These are phyloP conservation scores for Straminergon stramineum DNA, from an alignment of 225 moss, liverwort and hornwort species.

Conservation along the genomic window DNA sequence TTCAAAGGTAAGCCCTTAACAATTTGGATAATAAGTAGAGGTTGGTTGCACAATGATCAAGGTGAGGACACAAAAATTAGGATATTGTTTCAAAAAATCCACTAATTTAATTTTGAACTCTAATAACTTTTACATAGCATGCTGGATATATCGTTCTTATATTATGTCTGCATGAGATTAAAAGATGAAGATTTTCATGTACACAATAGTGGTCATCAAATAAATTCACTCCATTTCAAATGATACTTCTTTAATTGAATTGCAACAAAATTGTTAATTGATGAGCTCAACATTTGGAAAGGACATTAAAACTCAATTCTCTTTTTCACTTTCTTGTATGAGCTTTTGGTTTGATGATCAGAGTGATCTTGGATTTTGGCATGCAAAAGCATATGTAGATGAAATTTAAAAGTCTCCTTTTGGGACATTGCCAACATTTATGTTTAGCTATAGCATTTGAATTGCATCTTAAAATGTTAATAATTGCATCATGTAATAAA, in stretches of 20 bases:
- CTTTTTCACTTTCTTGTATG: background rate
- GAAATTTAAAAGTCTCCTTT: background rate
- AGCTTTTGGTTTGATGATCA: background rate
- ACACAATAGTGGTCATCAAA: background rate
- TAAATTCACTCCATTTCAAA: background rate
- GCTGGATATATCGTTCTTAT: background rate
- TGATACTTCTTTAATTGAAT: background rate
- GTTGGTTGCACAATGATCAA: background rate
- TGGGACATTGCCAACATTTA: background rate
- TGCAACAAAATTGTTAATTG: background rate
- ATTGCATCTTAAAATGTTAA: too few species aligned
- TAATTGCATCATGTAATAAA: background rate
- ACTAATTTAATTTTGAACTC: background rate
- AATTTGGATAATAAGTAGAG: background rate
- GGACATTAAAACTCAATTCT: background rate
- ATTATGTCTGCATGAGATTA: background rate
- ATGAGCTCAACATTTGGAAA: rapidly evolving
- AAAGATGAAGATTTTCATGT: background rate
- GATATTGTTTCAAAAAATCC: rapidly evolving
- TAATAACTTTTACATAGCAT: background rate
- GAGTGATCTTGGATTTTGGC: too few species aligned
- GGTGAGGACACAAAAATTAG: background rate
- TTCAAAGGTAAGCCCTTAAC: background rate
- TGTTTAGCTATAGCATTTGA: background rate
- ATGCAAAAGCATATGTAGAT: background rate